These are phyloP conservation scores for Choiromyces venosus DNA, from an alignment of 495 filamentous ascomycete species.

Conservation along the genomic window DNA sequence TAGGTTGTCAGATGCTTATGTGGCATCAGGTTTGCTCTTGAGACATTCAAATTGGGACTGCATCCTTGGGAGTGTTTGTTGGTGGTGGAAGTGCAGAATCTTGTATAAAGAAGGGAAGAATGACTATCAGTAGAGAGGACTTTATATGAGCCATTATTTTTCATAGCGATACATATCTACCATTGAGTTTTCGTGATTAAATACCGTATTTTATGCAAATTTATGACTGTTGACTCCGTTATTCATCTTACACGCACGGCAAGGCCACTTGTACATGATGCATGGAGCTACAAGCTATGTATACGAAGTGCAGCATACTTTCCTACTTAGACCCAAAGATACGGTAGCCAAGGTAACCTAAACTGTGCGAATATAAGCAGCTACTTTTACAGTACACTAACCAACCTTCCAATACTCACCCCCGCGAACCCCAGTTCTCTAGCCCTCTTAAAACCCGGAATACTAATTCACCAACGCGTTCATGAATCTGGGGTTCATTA, in stretches of 20 bases:
- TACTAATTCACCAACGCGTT: background rate
- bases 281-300: background rate
- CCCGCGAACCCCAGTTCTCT: too few relatives aligned
- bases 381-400: background rate
- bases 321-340: background rate
- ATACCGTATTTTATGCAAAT: background rate
- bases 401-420: too few relatives aligned
- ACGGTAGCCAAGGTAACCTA: background rate
- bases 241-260: background rate
- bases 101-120: background rate
- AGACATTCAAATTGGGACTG: background rate
- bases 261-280: background rate
- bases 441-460: background rate
- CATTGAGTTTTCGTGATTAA: background rate
- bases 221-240: background rate
- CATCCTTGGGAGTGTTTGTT: background rate
- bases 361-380: background rate
- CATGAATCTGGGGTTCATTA: background rate
- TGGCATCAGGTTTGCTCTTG: background rate
- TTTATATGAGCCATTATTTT: background rate
- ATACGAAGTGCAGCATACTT: background rate
- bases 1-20: background rate
- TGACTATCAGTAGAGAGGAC: background rate
- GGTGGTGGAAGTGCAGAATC: background rate
- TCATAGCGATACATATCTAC: background rate